Percentiles rank a stretch among this genome's conserved stretches.
These are phyloP conservation scores for Trametes pubescens DNA, from an alignment of 1,284 basidiomycete genomes.

Conservation along the genomic window DNA sequence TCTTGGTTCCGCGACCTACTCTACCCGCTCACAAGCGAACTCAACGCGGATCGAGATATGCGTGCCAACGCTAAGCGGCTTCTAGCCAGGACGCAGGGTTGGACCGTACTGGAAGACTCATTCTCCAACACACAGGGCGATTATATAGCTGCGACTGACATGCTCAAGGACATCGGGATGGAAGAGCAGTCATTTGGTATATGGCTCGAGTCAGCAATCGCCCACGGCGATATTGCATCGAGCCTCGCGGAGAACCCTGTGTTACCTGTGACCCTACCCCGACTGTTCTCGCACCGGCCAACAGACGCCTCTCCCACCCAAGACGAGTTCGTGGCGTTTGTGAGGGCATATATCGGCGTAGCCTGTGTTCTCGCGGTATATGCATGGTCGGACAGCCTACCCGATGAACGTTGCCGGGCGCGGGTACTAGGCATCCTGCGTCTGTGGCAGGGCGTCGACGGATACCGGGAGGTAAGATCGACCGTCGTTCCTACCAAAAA, in stretches of 20 bases:
- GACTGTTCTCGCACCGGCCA: constrained; percentile 45
- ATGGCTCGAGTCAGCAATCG: constrained; percentile 73
- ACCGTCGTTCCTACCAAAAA: too few species aligned
- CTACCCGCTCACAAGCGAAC: constrained; percentile 48
- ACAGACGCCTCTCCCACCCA: constrained; percentile 48
- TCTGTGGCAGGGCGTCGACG: constrained; percentile 73
- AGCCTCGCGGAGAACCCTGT: constrained; percentile 55
- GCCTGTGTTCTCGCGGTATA: constrained; percentile 75
- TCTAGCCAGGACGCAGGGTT: constrained; percentile 59
- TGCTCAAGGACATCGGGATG: constrained; percentile 64
- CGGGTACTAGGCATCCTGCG: constrained; percentile 66
- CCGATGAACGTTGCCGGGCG: constrained; percentile 67
- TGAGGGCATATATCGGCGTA: constrained; percentile 72
- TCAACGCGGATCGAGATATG: constrained; percentile 49
- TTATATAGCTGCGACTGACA: constrained; percentile 52
- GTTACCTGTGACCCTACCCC: constrained; percentile 43
- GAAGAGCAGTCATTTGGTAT: constrained; percentile 75
- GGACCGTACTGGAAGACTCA: constrained; percentile 67
- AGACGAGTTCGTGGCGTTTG: constrained; percentile 67
- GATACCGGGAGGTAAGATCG: constrained; percentile 65
- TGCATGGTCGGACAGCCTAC: constrained; percentile 82
- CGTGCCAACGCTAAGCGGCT: constrained; percentile 56
- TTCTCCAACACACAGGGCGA: constrained; percentile 61
- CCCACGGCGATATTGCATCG: constrained; percentile 57
- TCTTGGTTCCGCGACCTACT: constrained; percentile 54